Evolutionary conservation across 805 yeast genomes (phyloP), one percentile per base, ranked within the genome.

Genomic region (Pichia ethanolica): DNA sequence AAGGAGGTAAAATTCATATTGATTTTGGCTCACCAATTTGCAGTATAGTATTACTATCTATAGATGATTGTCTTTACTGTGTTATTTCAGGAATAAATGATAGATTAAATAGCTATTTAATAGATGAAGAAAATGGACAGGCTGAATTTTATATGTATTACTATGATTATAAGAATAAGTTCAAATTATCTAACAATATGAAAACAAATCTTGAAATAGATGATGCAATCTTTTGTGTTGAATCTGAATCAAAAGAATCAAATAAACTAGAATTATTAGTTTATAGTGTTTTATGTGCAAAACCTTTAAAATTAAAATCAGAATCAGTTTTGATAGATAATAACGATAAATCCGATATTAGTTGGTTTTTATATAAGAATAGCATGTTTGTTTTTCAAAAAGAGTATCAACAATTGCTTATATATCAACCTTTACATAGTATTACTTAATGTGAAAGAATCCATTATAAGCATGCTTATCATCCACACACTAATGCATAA

Each of bases 221-320:
- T 20, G 43, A 47, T 4, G 42, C 32, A 30, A 30, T 49, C 1
- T 53, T 53, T 47, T 50, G 45, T 12, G 34, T 53, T 1, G 56
- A 53, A 48, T 53, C 53, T 5, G 46, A 47, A 35, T 27, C 39
- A 9, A 30, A 26, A 4, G 35, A 45, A 33, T 6, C 26, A 8
- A 14, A 26, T 4, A 32, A 33, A 2, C 10, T 49, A n/a, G 47
- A 46, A n/a, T 10, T 49, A 5, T 33, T 45, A 10, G 42, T 46
- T 30, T 49, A 42, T 42, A 41, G 43, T n/a, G 5, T 43, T 14
- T 5, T 39, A 3, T 49, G 47, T 9, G 34, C 44, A 3, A 35
- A 10, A 39, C 39, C 52, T 5, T 26, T 49, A 11, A 12, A 30
- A 33, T 42, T 49, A 42, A 6, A 7, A 11, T 14, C 37, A 3